Evolutionary conservation across 2,329 filamentous ascomycete genomes (phyloP), one percentile per base, ranked within the genome.

Genomic region (Penicillium sp.): DNA sequence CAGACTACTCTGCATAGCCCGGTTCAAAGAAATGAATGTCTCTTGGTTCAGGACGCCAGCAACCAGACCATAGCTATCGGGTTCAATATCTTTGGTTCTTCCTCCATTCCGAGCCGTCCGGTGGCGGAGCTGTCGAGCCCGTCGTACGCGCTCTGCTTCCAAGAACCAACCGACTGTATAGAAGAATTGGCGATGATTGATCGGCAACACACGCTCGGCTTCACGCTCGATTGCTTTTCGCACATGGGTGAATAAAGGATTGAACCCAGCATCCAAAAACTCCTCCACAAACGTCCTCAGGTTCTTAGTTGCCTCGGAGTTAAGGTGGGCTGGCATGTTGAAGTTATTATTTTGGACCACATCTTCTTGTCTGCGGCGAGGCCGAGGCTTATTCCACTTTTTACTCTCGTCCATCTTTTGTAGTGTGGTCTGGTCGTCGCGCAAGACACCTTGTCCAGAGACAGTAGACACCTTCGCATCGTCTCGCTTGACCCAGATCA

Each of bases 111-210:
- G 79, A n/a, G 80, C 79, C 8, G 35, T 45, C 26, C 77, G 71
- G 7, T 80, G 76, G 58, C 78, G 74, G 40, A 83, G 84, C 58
- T 85, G 84, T 34, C 79, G 78, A 49, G 81, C 82, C 53, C 89
- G 84, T 35, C 94, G 84, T 48, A 84, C 82, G 40, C 90, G 85
- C 71, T 97, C 92, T 2, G 91, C 93, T 67, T 91, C 84, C 1
- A 97, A 80, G 64, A 97, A 97, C 94, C 93, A 99, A 0, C 89
- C 86, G 3, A 95, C 85, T 0, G 96, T 81, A 67, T 96, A 97
- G 74, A 97, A 96, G 73, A 91, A 97, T 66, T 97, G 93, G 26
- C 88, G 84, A 3, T 85, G 82, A 66, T 97, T 92, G 54, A 89
- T 85, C 40, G 86, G 83, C 54, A 90, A 80, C 0, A 97, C 81